Conservation (phyloP, 495 filamentous ascomycete species). For the Polyplosphaeria fusca region DNA sequence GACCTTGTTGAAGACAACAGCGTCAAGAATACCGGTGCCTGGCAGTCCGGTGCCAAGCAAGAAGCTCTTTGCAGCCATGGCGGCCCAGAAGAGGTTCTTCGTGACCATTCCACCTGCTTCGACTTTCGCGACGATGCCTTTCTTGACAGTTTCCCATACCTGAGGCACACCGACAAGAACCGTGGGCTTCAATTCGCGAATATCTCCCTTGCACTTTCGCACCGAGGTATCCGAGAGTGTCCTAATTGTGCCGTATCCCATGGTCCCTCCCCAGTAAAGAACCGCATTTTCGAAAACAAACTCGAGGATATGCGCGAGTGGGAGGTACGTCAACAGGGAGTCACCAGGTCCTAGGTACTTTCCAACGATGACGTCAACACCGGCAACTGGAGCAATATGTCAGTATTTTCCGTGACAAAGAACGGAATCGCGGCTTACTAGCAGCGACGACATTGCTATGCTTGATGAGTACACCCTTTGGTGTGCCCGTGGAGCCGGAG, state of each 20-base stretch:
- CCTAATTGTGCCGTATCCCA: constrained; percentile 95
- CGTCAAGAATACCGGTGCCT: constrained; percentile 54
- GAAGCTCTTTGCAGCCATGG: constrained; percentile 77
- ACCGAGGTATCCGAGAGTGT: constrained; percentile 88
- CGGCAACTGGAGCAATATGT: constrained; percentile 59
- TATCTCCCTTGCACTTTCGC: constrained; percentile 92
- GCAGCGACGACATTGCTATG: constrained; percentile 88
- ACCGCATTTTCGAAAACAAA: constrained; percentile 95
- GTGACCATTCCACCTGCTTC: constrained; percentile 68
- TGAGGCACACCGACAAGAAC: constrained; percentile 93
- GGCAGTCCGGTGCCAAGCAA: constrained; percentile 74
- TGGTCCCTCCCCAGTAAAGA: constrained; percentile 90
- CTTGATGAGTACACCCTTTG: constrained; percentile 90
- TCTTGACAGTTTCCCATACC: constrained; percentile 98
- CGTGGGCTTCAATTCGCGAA: constrained; percentile 86
- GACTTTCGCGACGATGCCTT: constrained; percentile 87
- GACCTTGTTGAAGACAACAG: constrained; percentile 47
- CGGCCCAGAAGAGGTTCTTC: constrained; percentile 89
- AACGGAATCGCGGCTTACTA: constrained; percentile 50
- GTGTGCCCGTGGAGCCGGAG: constrained; percentile 93
- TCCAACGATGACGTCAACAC: constrained; percentile 81
- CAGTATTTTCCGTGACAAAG: not conserved
- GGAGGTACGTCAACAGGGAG: constrained; percentile 84
- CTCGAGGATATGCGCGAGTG: constrained; percentile 92
- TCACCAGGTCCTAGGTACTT: constrained; percentile 84